Base-by-base conservation (phyloP, 2,329 filamentous ascomycete genomes). In the Ascochyta pisi region DNA sequence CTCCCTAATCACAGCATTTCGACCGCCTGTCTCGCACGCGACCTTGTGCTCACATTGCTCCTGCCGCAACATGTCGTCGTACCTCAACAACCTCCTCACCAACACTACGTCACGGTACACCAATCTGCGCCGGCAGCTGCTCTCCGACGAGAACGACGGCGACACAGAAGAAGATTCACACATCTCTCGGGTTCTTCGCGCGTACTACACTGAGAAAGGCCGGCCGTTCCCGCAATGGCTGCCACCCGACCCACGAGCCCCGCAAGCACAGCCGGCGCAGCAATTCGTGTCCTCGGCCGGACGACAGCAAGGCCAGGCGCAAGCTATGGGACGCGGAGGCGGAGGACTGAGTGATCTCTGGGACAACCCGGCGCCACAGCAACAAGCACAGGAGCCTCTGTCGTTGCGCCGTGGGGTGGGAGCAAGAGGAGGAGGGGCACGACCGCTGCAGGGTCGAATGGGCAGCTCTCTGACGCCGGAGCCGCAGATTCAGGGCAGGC, bases 141-240 rank as follows among this genome's bases (percentile, higher is more conserved):
- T 93, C 61, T 85, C 90, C 33, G 77, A 77, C 73, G 81, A 83
- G 70, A 76, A 77, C 53, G 81, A 83, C 71, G 81, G 81, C 68
- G 81, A 83, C 71, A 82, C 80, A 49, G 80, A 96, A 77, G 93
- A 98, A 79, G 92, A 96, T 79, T 96, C 92, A 3, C 92, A 98
- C 80, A 90, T 98, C 70, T 96, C 91, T 78, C 91, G 95, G 68
- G 92, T 96, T 33, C 86, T 99, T 24, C 90, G 95, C 68, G 89
- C 87, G 67, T 96, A 98, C 83, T 98, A 99, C 82, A 86, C 82
- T 47, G 93, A 98, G 76, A 95, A 96, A 72, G 90, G 89, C 65
- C 87, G 88, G 22, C 83, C 87, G 1, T 90, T 93, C 61, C 95
- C 95, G 0, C 78, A 82, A 65, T 98, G 95, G 94, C 87, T 98